phyloP scores from a whole-genome alignment of 805 yeast species.

The Wickerhamiella dianesei region DNA sequence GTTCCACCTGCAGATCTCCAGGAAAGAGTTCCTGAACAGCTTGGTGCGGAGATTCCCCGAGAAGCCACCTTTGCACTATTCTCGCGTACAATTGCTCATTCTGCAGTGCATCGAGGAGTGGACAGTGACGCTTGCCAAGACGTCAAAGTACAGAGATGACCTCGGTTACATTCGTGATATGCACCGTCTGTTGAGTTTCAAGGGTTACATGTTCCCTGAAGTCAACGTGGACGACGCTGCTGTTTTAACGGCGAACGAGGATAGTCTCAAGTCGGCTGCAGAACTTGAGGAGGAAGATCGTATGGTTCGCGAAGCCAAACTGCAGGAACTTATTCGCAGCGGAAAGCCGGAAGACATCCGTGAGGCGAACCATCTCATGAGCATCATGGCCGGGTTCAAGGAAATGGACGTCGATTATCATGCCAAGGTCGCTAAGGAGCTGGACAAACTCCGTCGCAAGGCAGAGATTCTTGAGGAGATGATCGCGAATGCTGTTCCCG shows the following conservation, averaged over 20 bases:
- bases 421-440: conserved; percentile 68
- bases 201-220: conserved; percentile 90
- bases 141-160: conserved; percentile 82
- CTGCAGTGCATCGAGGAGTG: conserved; percentile 91
- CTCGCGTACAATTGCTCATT: conserved; percentile 70
- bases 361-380: conserved; percentile 95
- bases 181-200: conserved; percentile 79
- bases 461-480: conserved; percentile 79
- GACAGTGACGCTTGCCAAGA: conserved; percentile 87
- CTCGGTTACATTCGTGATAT: conserved; percentile 85
- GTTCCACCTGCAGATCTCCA: conserved; percentile 82
- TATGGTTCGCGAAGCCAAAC: conserved; percentile 82
- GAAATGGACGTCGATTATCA: conserved; percentile 62
- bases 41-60: conserved; percentile 89
- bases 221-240: conserved; percentile 83
- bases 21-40: conserved; percentile 89
- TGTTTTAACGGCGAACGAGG: conserved; percentile 76
- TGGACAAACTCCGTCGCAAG: conserved; percentile 71
- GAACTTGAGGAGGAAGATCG: conserved; percentile 89
- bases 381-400: conserved; percentile 94
- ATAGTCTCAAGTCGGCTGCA: conserved; percentile 65
- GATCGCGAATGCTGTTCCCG: conserved; percentile 33
- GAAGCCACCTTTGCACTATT: conserved; percentile 75
- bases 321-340: conserved; percentile 87
- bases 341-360: conserved; percentile 91